Base-by-base conservation (phyloP, 2,329 filamentous ascomycete genomes). In the Ophiostoma australiae region DNA sequence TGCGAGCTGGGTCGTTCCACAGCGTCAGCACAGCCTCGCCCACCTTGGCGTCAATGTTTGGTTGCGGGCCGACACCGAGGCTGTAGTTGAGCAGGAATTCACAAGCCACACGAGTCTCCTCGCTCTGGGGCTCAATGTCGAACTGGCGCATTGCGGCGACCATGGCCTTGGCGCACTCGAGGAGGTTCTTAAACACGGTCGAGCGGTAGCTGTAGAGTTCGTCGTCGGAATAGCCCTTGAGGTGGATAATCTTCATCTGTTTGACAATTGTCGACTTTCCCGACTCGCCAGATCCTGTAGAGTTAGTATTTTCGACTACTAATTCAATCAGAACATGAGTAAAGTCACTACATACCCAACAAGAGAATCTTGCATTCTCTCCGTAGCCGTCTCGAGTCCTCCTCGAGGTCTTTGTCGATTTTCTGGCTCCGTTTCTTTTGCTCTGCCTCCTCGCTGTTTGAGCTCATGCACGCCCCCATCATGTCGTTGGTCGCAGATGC, bases 211-310 rank as follows among this genome's bases (percentile, higher is more conserved):
- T 90, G 77, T 91, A 91, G 68, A 98, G 86, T 81, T 99, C 95
- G 77, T 98, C 94, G 75, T 93, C 89, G 13, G 92, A 94, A 81
- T 99, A 99, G 73, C 95, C 95, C 82, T 97, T 97, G 77, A 98
- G 91, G 79, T 99, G 95, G 78, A 99, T 98, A 77, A 99, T 99
- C 83, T 98, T 99, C 95, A 99, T 99, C 85, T 99, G 95, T 82
- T 99, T 99, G 76, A 99, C 95, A 77, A 99, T 98, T 11, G 95
- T 99, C 72, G 95, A 98, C 82, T 99, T 99, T 76, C 95, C 95
- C 81, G 94, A 98, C 84, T 99, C 95, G 75, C 95, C 95, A 75
- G 95, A 98, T 75, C 95, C 95, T 97, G 79, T 75, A 23, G 2
- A 5, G 63, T 69, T 67, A 80, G 72, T 39, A 33, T 23, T 13